Base-by-base conservation (phyloP, 495 filamentous ascomycete genomes). In the Oleoguttula mirabilis region DNA sequence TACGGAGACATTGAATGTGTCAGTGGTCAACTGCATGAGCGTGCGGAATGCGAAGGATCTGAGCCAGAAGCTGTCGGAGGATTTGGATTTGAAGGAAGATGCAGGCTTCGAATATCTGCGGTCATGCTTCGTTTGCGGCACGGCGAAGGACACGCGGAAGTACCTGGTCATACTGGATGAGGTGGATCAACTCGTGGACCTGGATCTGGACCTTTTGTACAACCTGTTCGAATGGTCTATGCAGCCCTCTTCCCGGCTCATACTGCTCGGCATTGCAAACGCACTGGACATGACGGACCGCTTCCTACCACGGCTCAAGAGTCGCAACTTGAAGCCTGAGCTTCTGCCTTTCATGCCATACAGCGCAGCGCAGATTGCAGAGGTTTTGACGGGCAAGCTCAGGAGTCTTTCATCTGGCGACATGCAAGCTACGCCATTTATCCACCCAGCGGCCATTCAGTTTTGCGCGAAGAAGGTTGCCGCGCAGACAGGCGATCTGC, bases 1-100 rank as follows among this genome's bases (percentile, higher is more conserved):
- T 3, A 57, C 60, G 10, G 39, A 27, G 10, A 44, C 25, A 21
- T 62, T 86, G 36, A 78, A 75, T 54, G 75, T 75, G 31, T 74
- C 77, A 2, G 86, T 88, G 56, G 65, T 99, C 66, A 99, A 99
- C 53, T 99, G 90, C 61, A 93, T 94, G 75, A 90, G 85, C 60
- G 80, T 94, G 60, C 88, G 90, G 51, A 76, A 71, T 41, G 77
- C 85, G 4, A 73, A 74, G 43, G 87, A 92, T 52, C 71, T 96
- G 16, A 92, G 86, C 57, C 68, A 71, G 47, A 84, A 72, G 27
- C 65, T 98, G 21, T 56, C 85, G 23, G 71, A 77, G 47, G 71
- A 79, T 41, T 67, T 84, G 16, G 71, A 74, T 31, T 63, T 72
- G 15, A 69, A 72, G 41, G 69, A 66, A 27, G 66, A 77, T 27